Conservation (phyloP, 352 stramenopile species). For the Phytophthora gonapodyides region DNA sequence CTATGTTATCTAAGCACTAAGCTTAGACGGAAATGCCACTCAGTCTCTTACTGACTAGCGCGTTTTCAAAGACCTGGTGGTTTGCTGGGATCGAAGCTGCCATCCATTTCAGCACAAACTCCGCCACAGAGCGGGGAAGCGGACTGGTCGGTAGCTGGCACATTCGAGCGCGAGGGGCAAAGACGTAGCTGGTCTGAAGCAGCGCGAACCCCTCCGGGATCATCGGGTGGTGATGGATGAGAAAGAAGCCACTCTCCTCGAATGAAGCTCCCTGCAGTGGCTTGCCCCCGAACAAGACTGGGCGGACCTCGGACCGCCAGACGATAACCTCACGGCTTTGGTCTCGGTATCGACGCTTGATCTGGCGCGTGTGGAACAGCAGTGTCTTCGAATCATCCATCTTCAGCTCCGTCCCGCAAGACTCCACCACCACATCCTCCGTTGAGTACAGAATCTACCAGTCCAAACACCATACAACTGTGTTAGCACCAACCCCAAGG, state of each 20-base stretch:
- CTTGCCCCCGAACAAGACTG: conserved; percentile 1
- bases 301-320: conserved; percentile 1
- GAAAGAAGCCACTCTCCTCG: conserved; percentile 2
- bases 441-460: conserved; percentile 8
- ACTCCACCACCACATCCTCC: not conserved
- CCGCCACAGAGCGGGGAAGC: conserved; percentile 1
- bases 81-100: conserved; percentile 16
- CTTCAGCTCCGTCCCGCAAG: conserved; percentile 3
- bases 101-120: conserved; percentile 23
- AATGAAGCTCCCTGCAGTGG: conserved; percentile 2
- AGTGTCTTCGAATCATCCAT: conserved; percentile 6
- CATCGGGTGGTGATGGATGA: conserved; percentile 2
- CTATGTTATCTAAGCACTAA: too few relatives aligned
- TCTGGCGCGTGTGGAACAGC: conserved; percentile 3
- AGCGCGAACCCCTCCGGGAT: conserved; percentile 2
- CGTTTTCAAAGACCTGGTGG: conserved; percentile 17
- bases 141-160: not conserved
- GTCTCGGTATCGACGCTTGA: conserved; percentile 4
- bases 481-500: not conserved
- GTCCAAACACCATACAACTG: not conserved
- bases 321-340: conserved; percentile 4
- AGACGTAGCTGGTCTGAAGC: conserved; percentile 5
- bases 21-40: too few relatives aligned
- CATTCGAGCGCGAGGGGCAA: conserved; percentile 1
- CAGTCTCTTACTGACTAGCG: not conserved